Evolutionary conservation across 768 basidiomycete genomes (phyloP).

Genomic region (Rhodocollybia butyracea): DNA sequence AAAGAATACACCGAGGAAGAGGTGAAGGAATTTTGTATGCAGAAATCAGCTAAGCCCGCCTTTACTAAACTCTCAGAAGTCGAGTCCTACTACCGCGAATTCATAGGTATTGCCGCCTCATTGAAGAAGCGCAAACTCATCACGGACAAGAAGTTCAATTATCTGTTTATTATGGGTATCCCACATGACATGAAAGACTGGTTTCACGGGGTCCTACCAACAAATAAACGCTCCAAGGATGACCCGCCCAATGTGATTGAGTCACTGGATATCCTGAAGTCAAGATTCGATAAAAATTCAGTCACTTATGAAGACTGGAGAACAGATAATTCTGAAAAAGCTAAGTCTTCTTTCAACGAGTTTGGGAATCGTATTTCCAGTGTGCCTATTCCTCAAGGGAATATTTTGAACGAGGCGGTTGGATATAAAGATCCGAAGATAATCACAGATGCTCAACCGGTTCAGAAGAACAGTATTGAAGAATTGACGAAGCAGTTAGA

Average conservation of each 20-base stretch:
- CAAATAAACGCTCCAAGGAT: constrained; percentile 2
- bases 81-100: constrained; percentile 7
- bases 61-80: constrained; percentile 3
- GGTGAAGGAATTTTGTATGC: constrained; percentile 5
- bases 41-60: constrained; percentile 4
- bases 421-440: neutral
- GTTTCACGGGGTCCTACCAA: constrained; percentile 2
- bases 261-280: neutral
- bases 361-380: neutral
- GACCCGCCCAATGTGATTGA: constrained; percentile 3
- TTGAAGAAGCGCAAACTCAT: constrained; percentile 7
- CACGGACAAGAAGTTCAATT: neutral
- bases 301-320: constrained; percentile 7
- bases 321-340: neutral
- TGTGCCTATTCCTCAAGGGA: no score
- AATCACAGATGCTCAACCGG: no score
- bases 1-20: constrained; percentile 1
- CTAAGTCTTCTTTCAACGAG: neutral
- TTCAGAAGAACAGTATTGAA: neutral
- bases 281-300: constrained; percentile 11
- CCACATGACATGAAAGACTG: constrained; percentile 9
- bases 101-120: constrained; percentile 7
- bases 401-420: neutral
- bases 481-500: neutral
- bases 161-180: constrained; percentile 12